Evolutionary conservation across 371 early-diverging fungal genomes (phyloP).

Genomic region (Saksenaea vasiformis): DNA sequence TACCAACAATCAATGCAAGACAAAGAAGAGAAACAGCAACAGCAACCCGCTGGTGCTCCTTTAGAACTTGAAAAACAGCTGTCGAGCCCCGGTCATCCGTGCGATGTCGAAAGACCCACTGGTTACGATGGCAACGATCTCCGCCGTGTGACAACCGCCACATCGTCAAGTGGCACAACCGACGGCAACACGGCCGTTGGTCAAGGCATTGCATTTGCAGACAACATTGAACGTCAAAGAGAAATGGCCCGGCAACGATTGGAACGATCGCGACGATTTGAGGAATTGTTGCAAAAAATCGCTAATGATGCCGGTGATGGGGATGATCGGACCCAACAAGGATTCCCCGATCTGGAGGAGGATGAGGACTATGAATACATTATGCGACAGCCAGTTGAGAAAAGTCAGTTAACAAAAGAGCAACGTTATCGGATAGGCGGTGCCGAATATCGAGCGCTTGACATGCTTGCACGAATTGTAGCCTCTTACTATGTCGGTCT

Average conservation of each 20-base stretch:
- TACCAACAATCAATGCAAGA: not conserved
- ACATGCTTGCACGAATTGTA: slow-evolving; percentile 32
- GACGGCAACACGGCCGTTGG: slow-evolving; percentile 3
- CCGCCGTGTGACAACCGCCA: slow-evolving; percentile 6
- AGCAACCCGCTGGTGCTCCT: not conserved
- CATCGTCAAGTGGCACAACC: slow-evolving; percentile 1
- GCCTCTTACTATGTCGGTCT: slow-evolving; percentile 32
- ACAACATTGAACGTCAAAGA: slow-evolving; percentile 37
- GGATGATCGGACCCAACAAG: not conserved
- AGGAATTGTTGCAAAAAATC: slow-evolving; percentile 20
- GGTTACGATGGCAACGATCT: not conserved
- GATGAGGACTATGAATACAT: slow-evolving; percentile 10
- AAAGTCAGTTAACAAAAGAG: slow-evolving; percentile 36
- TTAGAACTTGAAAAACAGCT: not conserved
- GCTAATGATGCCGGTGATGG: not conserved
- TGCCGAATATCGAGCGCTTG: slow-evolving; percentile 45
- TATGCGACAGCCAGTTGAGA: slow-evolving; percentile 29
- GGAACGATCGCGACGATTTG: slow-evolving; percentile 26
- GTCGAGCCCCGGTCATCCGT: not conserved
- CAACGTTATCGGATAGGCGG: slow-evolving; percentile 46
- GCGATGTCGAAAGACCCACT: not conserved
- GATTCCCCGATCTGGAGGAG: slow-evolving; percentile 1
- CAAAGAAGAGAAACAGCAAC: not conserved
- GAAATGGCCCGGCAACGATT: slow-evolving; percentile 30
- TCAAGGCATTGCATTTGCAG: slow-evolving; percentile 25